Conservation (phyloP, 306 rosid species). For the Pyrus betulifolia region DNA sequence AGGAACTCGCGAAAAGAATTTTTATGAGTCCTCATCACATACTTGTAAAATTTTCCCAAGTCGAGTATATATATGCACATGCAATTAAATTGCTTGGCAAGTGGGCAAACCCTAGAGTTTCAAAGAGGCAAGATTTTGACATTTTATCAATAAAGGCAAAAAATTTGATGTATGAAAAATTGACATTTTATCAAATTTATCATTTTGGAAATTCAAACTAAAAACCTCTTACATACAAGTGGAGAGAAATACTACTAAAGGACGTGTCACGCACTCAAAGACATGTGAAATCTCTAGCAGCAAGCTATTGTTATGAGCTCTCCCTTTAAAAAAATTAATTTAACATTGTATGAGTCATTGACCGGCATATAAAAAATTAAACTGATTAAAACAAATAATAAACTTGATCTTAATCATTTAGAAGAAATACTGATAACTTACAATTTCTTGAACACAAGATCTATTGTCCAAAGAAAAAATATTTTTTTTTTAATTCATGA, state of each 20-base stretch:
- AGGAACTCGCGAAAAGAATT: not conserved
- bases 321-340: not conserved
- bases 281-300: not conserved
- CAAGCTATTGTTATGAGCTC: not conserved
- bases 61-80: not conserved
- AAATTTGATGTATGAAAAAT: not conserved
- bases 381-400: not conserved
- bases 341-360: not conserved
- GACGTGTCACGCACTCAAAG: not conserved
- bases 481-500: not conserved
- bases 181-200: not conserved
- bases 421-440: not conserved
- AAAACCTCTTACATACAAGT: too few species aligned
- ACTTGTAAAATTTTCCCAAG: not conserved
- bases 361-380: not conserved
- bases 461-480: too few species aligned
- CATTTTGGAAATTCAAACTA: too few species aligned
- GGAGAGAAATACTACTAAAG: accelerated
- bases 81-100: not conserved
- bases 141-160: not conserved
- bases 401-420: not conserved
- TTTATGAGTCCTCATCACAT: not conserved
- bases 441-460: not conserved
- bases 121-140: not conserved
- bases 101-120: not conserved